Percentiles rank a stretch among this genome's conserved stretches.
These are phyloP conservation scores for Aspergillus haitiensis DNA, from an alignment of 495 filamentous ascomycete species.

Conservation along the genomic window DNA sequence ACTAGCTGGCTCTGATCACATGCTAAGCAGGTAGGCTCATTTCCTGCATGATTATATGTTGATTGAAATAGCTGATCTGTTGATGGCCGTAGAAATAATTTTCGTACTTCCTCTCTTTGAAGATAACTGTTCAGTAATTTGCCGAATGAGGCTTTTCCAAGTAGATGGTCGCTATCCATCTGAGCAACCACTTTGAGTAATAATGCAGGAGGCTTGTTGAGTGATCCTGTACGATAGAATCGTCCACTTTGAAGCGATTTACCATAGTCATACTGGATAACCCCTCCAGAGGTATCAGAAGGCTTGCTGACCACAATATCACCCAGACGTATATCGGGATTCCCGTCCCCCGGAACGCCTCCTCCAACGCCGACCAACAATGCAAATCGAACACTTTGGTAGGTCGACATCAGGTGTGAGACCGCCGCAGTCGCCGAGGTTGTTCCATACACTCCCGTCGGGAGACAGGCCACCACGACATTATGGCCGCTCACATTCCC, in stretches of 20 bases:
- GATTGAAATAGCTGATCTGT: no score
- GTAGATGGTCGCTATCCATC: no score
- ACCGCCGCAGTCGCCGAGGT: slow-evolving; percentile 32
- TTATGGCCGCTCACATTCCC: slow-evolving; percentile 33
- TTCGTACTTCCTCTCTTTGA: no score
- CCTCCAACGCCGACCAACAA: slow-evolving; percentile 44
- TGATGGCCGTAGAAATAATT: no score
- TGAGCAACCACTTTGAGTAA: neutral
- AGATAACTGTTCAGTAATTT: no score
- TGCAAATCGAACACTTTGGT: slow-evolving; percentile 34
- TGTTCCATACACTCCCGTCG: slow-evolving; percentile 30
- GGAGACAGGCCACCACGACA: slow-evolving; percentile 32
- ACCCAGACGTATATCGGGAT: slow-evolving; percentile 31
- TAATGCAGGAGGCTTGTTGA: neutral
- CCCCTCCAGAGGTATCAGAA: slow-evolving; percentile 11
- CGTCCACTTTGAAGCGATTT: slow-evolving; percentile 21
- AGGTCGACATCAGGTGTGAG: slow-evolving; percentile 27
- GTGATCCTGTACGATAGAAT: neutral
- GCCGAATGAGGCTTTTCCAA: no score
- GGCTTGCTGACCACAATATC: slow-evolving; percentile 43
- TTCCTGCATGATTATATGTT: no score
- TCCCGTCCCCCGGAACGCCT: slow-evolving; percentile 20
- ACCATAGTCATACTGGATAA: slow-evolving; percentile 30
- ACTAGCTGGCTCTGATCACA: no score
- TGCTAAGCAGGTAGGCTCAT: no score